Conservation (phyloP, 1,284 basidiomycete genomes). For the Pseudozyma sp. region DNA sequence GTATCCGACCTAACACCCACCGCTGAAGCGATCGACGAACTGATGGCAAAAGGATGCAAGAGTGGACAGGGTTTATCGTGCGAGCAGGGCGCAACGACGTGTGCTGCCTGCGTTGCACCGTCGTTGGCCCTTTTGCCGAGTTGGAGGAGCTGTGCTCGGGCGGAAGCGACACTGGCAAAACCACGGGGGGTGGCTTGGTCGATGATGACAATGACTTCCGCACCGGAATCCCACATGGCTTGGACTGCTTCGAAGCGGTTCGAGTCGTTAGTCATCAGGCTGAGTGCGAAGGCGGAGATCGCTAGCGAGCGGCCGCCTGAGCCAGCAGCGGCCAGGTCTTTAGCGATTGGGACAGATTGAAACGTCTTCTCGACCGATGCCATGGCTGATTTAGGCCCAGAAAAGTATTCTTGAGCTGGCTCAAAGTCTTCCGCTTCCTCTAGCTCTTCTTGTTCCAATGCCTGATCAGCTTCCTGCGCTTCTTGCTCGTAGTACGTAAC, state of each 20-base stretch:
- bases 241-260: slow-evolving; percentile 79
- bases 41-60: slow-evolving; percentile 68
- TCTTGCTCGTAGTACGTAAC: slow-evolving; percentile 40
- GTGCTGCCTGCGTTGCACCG: slow-evolving; percentile 68
- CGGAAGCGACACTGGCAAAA: slow-evolving; percentile 84
- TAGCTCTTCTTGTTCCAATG: not conserved
- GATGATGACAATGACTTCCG: slow-evolving; percentile 76
- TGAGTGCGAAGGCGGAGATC: slow-evolving; percentile 86
- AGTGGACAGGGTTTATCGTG: slow-evolving; percentile 88
- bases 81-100: slow-evolving; percentile 85
- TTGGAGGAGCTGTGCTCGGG: slow-evolving; percentile 81
- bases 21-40: slow-evolving; percentile 13
- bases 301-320: slow-evolving; percentile 73
- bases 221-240: slow-evolving; percentile 90
- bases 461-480: slow-evolving; percentile 1
- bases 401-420: slow-evolving; percentile 22
- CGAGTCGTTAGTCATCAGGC: slow-evolving; percentile 76
- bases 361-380: slow-evolving; percentile 27
- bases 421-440: slow-evolving; percentile 3
- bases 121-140: slow-evolving; percentile 71
- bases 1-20: slow-evolving; percentile 21
- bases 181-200: slow-evolving; percentile 84
- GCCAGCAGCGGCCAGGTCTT: slow-evolving; percentile 14
- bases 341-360: slow-evolving; percentile 34
- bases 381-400: slow-evolving; percentile 38